Evolutionary conservation across 148 eudicot species (phyloP), one percentile per base, ranked within the genome.

Genomic region (Vaccinium vitisidaea): DNA sequence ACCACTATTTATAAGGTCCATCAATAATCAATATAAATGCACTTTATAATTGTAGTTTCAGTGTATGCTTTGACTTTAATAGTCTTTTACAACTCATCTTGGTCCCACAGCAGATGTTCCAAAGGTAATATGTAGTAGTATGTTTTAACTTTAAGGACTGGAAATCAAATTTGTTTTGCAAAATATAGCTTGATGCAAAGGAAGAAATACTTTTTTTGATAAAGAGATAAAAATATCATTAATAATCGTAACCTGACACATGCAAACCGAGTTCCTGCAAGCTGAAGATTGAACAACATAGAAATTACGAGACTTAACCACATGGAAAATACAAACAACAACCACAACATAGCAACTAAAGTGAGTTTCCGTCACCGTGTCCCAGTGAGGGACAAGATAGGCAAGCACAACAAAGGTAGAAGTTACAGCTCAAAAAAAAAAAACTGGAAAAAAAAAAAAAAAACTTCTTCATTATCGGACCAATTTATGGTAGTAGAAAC

Each of bases 11-110:
- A 69, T 27, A 39, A 30, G 18, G 18, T 69, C 74, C 74, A 69
- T 13, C 74, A 13, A 30, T 69, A 69, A 69, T 69, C 74, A 30
- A 27, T 55, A 15, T 55, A 12, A 55, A 55, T 55, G 58, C 70
- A 27, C 2, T n/a, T n/a, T n/a, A 63, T 63, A 23, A 2, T 63
- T 11, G 43, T 69, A 63, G 27, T 69, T 69, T 69, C 74, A 30
- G 19, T 65, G 14, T 0, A 8, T 6, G 16, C 18, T 76, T 76
- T n/a, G 58, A 76, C 56, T 49, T 36, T 36, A 36, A 2, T 36
- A 36, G 39, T 36, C 39, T 36, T 76, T 11, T 76, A 76, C 80
- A 76, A 6, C 56, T 76, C 18, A 76, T 76, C 30, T 76, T 76
- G 55, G 55, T 46, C 56, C 80, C 55, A 76, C 16, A 76, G 10